Evolutionary conservation across 148 eudicot genomes (phyloP).

Genomic region (Rhododendron simsii): DNA sequence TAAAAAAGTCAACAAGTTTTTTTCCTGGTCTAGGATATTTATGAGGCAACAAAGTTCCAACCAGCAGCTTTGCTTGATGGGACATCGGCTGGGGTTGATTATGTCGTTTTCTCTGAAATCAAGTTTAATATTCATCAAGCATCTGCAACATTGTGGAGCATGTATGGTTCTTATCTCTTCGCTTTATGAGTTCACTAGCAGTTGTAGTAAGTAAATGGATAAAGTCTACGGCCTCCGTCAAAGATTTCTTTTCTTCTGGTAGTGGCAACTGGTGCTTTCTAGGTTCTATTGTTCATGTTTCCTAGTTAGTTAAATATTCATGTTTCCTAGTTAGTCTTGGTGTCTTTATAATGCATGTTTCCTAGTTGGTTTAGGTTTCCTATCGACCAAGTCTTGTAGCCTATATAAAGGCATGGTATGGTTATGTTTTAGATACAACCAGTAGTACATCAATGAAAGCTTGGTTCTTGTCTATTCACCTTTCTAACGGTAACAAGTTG

Average conservation of each 20-base stretch:
- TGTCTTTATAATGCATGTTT: too few species aligned
- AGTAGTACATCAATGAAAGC: too few species aligned
- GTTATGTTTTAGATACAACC: too few species aligned
- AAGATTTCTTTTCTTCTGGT: neutral
- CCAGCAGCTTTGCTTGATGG: constrained; percentile 42
- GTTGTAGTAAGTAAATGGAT: neutral
- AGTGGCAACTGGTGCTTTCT: neutral
- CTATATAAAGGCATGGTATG: too few species aligned
- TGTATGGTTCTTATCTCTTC: constrained; percentile 31
- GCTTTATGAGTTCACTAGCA: neutral
- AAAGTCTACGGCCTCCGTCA: neutral
- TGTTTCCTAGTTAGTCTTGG: too few species aligned
- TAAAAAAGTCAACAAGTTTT: neutral
- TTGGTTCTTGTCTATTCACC: too few species aligned
- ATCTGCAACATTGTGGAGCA: constrained; percentile 53
- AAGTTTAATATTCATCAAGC: constrained; percentile 47
- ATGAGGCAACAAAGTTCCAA: constrained; percentile 90
- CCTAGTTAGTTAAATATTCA: too few species aligned
- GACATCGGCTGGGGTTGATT: constrained; percentile 32
- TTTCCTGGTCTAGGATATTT: constrained; percentile 66
- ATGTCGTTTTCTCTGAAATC: constrained; percentile 44
- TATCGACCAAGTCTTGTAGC: too few species aligned
- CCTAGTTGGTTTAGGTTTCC: too few species aligned
- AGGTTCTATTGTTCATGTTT: too few species aligned
- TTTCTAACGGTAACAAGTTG: neutral